Percentiles rank a stretch among this genome's conserved stretches.
Conservation (phyloP, 768 basidiomycete genomes). For the Serpula lacrymans region DNA sequence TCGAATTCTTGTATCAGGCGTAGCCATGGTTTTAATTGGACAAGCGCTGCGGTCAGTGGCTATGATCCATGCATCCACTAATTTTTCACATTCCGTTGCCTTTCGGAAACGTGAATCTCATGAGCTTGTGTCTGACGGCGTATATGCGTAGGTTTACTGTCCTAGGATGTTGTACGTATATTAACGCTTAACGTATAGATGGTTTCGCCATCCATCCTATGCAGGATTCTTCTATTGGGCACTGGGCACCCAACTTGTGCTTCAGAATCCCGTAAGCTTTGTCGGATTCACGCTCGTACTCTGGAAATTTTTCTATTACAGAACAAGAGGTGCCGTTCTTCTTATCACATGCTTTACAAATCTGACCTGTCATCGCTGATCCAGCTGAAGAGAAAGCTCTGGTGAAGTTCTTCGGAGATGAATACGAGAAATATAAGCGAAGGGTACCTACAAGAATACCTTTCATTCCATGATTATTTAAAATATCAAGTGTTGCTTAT, state of each 20-base stretch:
- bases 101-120: conserved; percentile 71
- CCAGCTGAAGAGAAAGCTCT: conserved; percentile 81
- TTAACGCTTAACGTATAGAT: conserved; percentile 39
- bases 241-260: conserved; percentile 84
- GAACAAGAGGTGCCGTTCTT: conserved; percentile 68
- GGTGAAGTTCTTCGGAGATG: conserved; percentile 85
- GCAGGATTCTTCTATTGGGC: conserved; percentile 99
- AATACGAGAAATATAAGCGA: conserved; percentile 74
- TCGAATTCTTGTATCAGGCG: conserved; percentile 41
- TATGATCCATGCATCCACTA: conserved; percentile 95
- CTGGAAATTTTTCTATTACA: conserved; percentile 82
- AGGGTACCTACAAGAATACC: conserved; percentile 87
- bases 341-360: too few species aligned
- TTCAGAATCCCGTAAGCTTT: conserved; percentile 83
- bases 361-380: conserved; percentile 4
- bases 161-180: conserved; percentile 2
- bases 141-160: conserved; percentile 68
- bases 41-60: conserved; percentile 82
- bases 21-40: conserved; percentile 60
- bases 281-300: conserved; percentile 62
- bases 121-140: conserved; percentile 79
- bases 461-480: conserved; percentile 56
- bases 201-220: conserved; percentile 94
- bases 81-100: conserved; percentile 90
- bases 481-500: neutral